A percentile compares a stretch with the other conserved stretches of the same genome.
Conservation (phyloP, 1,284 basidiomycete species). For the Ustilago nuda region DNA sequence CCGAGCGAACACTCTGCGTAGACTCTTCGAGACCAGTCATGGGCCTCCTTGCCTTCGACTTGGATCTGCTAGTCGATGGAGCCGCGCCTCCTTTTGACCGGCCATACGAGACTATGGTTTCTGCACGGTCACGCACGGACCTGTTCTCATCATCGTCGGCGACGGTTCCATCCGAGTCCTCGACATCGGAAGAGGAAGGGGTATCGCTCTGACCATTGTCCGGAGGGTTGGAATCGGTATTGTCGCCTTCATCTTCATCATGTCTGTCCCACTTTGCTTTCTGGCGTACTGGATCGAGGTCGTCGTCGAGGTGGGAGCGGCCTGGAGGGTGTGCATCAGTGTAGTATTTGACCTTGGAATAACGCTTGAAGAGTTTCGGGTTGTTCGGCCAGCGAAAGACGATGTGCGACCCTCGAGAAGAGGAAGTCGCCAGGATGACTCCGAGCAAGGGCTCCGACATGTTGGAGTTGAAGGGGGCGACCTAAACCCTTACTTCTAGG, state of each 20-base stretch:
- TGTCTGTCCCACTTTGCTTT: conserved; percentile 48
- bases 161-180: conserved; percentile 45
- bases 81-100: conserved; percentile 27
- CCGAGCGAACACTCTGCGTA: conserved; percentile 27
- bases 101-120: conserved; percentile 29
- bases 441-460: conserved; percentile 61
- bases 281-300: conserved; percentile 47
- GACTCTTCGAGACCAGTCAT: conserved; percentile 32
- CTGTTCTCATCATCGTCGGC: conserved; percentile 46
- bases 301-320: conserved; percentile 31
- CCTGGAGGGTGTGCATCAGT: conserved; percentile 27
- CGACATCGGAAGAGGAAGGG: conserved; percentile 41
- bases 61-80: conserved; percentile 19
- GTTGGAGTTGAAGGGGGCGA: background rate
- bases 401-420: conserved; percentile 60
- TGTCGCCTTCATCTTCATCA: conserved; percentile 43
- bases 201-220: conserved; percentile 40
- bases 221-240: conserved; percentile 19
- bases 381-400: conserved; percentile 66
- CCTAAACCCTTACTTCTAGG: background rate
- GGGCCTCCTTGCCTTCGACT: conserved; percentile 27
- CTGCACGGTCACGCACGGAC: conserved; percentile 26
- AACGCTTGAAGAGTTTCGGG: conserved; percentile 57
- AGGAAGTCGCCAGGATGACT: conserved; percentile 63
- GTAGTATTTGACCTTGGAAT: conserved; percentile 63